Conservation (phyloP, 1,139 yeast species). For the Tardiomyces depauwii region DNA sequence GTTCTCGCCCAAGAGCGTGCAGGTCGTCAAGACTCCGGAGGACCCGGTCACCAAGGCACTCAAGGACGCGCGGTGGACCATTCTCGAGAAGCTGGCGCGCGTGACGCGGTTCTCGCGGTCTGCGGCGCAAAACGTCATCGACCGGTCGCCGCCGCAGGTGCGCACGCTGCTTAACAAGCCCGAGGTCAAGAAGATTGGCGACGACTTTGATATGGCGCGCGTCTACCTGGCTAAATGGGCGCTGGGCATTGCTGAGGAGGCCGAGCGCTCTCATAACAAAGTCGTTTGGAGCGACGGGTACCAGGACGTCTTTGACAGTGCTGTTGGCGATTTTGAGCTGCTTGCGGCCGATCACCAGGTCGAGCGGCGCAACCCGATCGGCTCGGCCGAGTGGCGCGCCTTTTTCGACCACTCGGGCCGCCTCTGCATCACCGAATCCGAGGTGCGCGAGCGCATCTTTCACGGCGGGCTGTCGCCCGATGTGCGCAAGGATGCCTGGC, state of each 20-base stretch:
- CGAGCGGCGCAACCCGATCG: constrained; percentile 55
- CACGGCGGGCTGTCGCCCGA: constrained; percentile 72
- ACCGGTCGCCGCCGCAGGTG: constrained; percentile 51
- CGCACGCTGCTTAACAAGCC: constrained; percentile 59
- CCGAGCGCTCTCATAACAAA: constrained; percentile 56
- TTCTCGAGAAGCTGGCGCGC: constrained; percentile 75
- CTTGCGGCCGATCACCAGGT: constrained; percentile 43
- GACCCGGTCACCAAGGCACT: constrained; percentile 26
- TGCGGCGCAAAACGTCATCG: constrained; percentile 48
- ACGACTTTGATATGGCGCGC: constrained; percentile 87
- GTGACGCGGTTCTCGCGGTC: constrained; percentile 60
- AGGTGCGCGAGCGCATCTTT: constrained; percentile 71
- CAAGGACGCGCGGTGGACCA: constrained; percentile 72
- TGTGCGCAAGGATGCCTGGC: constrained; percentile 72
- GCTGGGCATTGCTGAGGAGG: constrained; percentile 84
- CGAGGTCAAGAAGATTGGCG: constrained; percentile 69
- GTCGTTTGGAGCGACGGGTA: constrained; percentile 30
- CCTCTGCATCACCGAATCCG: constrained; percentile 56
- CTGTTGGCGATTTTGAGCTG: constrained; percentile 61
- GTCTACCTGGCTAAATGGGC: constrained; percentile 97
- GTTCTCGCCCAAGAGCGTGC: constrained; percentile 44
- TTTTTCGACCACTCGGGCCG: constrained; percentile 76
- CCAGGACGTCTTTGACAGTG: constrained; percentile 42
- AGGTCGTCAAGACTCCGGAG: constrained; percentile 6
- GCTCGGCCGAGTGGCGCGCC: constrained; percentile 69